Conservation (phyloP, 2,329 filamentous ascomycete species). For the Elsinoe arachidis region DNA sequence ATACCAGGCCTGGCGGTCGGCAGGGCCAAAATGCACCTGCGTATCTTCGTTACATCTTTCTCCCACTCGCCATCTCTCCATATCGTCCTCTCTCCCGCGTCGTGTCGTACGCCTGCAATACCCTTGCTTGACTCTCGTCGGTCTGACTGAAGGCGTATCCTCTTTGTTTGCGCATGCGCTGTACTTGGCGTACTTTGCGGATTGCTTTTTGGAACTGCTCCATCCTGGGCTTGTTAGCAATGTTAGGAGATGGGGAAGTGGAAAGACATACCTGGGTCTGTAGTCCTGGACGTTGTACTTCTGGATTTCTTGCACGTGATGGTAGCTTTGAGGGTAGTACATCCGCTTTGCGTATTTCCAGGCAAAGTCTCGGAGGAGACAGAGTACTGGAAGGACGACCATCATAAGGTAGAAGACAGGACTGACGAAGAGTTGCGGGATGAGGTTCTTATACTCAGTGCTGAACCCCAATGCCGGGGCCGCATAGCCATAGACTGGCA, state of each 20-base stretch:
- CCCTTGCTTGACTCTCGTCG: conserved; percentile 88
- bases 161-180: conserved; percentile 98
- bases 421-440: conserved; percentile 69
- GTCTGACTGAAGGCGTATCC: conserved; percentile 98
- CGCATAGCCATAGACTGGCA: conserved; percentile 77
- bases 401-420: conserved; percentile 89
- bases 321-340: conserved; percentile 92
- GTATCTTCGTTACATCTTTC: conserved; percentile 11
- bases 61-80: conserved; percentile 75
- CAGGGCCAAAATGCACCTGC: not conserved
- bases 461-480: conserved; percentile 77
- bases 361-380: conserved; percentile 76
- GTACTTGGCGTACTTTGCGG: conserved; percentile 93
- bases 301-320: conserved; percentile 98
- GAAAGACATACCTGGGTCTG: conserved; percentile 64
- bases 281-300: conserved; percentile 99
- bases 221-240: conserved; percentile 54
- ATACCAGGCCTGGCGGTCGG: not conserved
- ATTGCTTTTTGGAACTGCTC: conserved; percentile 99
- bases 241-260: conserved; percentile 16
- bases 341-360: conserved; percentile 98
- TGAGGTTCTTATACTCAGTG: conserved; percentile 73
- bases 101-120: conserved; percentile 96
- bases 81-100: conserved; percentile 84
- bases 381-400: conserved; percentile 67